Conservation (phyloP, 495 filamentous ascomycete species). For the Podospora didyma region DNA sequence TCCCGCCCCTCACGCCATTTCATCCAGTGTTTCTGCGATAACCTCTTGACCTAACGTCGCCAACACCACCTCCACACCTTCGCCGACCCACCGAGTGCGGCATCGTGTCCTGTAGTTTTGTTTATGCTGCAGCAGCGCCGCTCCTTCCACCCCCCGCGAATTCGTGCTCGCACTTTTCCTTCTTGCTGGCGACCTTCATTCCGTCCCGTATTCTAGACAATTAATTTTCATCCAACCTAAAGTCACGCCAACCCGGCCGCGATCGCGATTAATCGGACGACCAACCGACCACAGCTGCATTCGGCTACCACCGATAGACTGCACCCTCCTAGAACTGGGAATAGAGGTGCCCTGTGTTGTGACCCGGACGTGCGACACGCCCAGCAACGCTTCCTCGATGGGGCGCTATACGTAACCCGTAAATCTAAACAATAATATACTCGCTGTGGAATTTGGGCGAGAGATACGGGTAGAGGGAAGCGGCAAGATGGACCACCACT, state of each 20-base stretch:
- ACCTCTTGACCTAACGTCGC: constrained; percentile 1
- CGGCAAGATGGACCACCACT: constrained; percentile 37
- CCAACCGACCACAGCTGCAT: not conserved
- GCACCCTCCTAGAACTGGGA: no score
- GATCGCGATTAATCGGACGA: no score
- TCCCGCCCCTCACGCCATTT: constrained; percentile 7
- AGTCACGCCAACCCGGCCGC: no score
- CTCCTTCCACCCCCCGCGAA: not conserved
- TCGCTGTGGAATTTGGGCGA: constrained; percentile 11
- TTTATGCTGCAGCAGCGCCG: not conserved
- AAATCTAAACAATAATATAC: constrained; percentile 17
- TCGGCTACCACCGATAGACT: constrained; percentile 7
- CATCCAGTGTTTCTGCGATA: constrained; percentile 14
- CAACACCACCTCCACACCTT: not conserved
- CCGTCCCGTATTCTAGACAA: no score
- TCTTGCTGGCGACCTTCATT: not conserved
- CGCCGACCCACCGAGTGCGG: not conserved
- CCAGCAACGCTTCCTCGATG: constrained; percentile 22
- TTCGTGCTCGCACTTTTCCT: not conserved
- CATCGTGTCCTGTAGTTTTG: not conserved
- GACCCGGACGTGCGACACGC: constrained; percentile 14
- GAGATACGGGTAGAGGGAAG: no score
- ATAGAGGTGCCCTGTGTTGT: not conserved
- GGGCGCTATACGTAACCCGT: constrained; percentile 22
- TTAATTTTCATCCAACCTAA: no score